These are phyloP conservation scores for Thielaviopsis populi DNA, from an alignment of 2,329 filamentous ascomycete genomes.

Conservation along the genomic window DNA sequence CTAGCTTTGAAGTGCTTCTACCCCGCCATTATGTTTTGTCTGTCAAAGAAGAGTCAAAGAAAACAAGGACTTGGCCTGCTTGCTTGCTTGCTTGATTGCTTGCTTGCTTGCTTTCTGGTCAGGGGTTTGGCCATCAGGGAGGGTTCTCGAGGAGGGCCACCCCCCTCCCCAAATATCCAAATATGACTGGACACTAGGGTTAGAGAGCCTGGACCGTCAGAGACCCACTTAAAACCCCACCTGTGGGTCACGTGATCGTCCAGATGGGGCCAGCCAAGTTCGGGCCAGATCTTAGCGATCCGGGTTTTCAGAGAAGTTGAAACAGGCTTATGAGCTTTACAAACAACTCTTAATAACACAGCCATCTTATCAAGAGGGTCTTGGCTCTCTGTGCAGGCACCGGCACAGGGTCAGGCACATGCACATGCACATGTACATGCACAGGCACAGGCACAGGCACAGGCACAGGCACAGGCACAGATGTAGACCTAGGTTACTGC, in stretches of 20 bases:
- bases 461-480: too few species aligned
- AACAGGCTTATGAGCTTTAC: neutral
- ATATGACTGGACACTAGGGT: neutral
- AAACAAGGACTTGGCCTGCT: neutral
- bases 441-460: too few species aligned
- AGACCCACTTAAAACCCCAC: neutral
- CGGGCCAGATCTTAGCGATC: neutral
- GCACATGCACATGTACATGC: neutral
- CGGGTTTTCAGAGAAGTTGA: neutral
- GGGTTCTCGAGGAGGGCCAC: neutral
- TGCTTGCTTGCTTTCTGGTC: too few species aligned
- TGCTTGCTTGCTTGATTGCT: too few species aligned
- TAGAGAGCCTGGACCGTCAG: neutral
- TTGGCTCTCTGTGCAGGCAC: neutral
- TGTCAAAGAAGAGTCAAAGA: neutral
- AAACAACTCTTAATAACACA: neutral
- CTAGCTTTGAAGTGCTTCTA: neutral
- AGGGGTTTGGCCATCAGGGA: neutral
- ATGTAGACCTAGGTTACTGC: too few species aligned
- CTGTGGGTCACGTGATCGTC: neutral
- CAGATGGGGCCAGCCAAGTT: neutral
- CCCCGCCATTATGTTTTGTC: slow-evolving; percentile 4
- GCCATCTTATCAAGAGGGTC: neutral
- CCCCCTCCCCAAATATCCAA: too few species aligned
- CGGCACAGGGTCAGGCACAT: neutral